Evolutionary conservation across 1,139 yeast genomes (phyloP).

Genomic region (Suhomyces terraborum): DNA sequence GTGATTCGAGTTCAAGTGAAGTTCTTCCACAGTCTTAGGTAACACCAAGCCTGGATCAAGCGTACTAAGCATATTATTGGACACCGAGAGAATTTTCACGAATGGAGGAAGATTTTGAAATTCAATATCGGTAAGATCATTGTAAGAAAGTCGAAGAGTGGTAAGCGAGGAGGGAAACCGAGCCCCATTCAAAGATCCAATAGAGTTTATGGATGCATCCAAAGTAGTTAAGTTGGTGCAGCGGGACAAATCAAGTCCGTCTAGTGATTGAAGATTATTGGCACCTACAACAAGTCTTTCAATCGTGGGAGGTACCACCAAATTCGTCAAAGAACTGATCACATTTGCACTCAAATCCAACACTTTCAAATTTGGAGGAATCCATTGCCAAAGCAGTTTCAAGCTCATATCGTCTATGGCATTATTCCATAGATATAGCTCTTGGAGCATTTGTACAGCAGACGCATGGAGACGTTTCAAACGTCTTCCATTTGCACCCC

Average conservation of each 20-base stretch:
- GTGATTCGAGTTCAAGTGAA: conserved; percentile 22
- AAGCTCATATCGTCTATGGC: conserved; percentile 19
- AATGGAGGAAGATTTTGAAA: conserved; percentile 18
- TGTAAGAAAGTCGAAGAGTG: conserved; percentile 22
- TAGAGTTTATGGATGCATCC: conserved; percentile 21
- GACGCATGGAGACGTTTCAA: conserved; percentile 12
- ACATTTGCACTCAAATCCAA: conserved; percentile 26
- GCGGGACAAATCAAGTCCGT: conserved; percentile 19
- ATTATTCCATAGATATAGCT: conserved; percentile 24
- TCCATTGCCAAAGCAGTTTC: conserved; percentile 10
- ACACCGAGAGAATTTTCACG: conserved; percentile 21
- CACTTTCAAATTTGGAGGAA: conserved; percentile 15
- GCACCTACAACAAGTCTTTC: conserved; percentile 21
- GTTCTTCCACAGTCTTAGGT: conserved; percentile 20
- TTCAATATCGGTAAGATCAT: conserved; percentile 16
- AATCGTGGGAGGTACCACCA: conserved; percentile 20
- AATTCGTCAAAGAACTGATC: conserved; percentile 18
- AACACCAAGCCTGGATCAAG: conserved; percentile 16
- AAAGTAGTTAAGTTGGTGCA: conserved; percentile 12
- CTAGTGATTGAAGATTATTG: conserved; percentile 22
- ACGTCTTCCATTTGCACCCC: conserved; percentile 3
- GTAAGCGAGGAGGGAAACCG: conserved; percentile 19
- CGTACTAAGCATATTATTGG: conserved; percentile 17
- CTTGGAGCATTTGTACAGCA: conserved; percentile 19
- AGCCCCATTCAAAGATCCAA: conserved; percentile 15